Percentiles rank a stretch among this genome's conserved stretches.
Conservation (phyloP, 768 basidiomycete genomes). For the Lactarius hatsudake region DNA sequence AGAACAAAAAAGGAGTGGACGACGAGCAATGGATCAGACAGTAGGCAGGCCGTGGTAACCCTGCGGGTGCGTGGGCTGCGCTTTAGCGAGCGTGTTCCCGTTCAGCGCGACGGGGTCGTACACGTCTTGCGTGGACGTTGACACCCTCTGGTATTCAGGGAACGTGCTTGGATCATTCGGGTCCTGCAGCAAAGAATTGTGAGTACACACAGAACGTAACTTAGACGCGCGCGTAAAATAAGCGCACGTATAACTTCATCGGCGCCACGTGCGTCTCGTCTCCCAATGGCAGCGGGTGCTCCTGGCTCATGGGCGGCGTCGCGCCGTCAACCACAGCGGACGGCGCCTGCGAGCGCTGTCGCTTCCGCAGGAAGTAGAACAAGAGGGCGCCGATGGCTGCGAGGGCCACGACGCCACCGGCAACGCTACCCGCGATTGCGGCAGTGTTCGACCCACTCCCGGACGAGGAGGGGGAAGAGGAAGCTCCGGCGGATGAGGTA, state of each 20-base stretch:
- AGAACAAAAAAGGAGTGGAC: neutral
- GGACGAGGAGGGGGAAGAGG: neutral
- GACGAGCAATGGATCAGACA: neutral
- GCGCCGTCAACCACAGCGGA: neutral
- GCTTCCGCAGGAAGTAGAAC: neutral
- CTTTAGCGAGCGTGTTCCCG: neutral
- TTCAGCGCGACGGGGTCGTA: too few relatives aligned
- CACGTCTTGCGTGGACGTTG: neutral
- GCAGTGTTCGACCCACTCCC: neutral
- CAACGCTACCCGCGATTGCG: neutral
- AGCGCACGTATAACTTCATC: slow-evolving; percentile 13
- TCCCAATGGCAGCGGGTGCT: too few relatives aligned
- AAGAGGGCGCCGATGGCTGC: neutral
- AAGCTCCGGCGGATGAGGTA: too few relatives aligned
- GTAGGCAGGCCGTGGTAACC: slow-evolving; percentile 10
- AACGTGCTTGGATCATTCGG: slow-evolving; percentile 16
- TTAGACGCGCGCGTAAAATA: neutral
- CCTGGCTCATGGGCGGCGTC: too few relatives aligned
- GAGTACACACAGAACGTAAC: neutral
- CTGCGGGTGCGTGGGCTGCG: neutral
- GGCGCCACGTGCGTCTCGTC: neutral
- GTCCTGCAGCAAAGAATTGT: neutral
- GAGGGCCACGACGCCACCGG: slow-evolving; percentile 5
- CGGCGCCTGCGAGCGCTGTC: neutral
- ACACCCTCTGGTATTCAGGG: neutral